Conservation (phyloP, 1,284 basidiomycete species). For the Cryptococcus depauperatus region DNA sequence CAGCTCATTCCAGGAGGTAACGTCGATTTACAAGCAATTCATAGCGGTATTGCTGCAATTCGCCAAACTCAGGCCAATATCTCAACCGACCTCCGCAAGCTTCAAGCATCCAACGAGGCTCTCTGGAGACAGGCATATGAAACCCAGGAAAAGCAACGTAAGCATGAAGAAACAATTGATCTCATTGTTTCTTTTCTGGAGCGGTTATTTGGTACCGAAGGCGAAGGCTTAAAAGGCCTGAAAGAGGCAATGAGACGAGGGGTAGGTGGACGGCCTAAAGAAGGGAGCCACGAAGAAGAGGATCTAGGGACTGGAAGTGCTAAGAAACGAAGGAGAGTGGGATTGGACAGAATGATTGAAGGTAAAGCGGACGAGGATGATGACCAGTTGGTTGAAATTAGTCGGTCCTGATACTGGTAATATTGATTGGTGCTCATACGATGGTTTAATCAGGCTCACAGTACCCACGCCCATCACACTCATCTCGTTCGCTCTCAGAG, state of each 20-base stretch:
- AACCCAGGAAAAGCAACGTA: slow-evolving; percentile 69
- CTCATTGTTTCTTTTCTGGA: slow-evolving; percentile 90
- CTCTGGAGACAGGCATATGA: slow-evolving; percentile 87
- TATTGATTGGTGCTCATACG: too few species aligned
- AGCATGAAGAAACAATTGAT: slow-evolving; percentile 95
- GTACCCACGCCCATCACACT: too few species aligned
- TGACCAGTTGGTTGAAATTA: slow-evolving; percentile 1
- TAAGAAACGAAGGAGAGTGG: slow-evolving; percentile 36
- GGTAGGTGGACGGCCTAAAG: slow-evolving; percentile 16
- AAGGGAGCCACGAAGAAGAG: slow-evolving; percentile 28
- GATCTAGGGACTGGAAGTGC: slow-evolving; percentile 2
- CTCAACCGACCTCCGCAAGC: slow-evolving; percentile 73
- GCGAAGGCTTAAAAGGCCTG: slow-evolving; percentile 37
- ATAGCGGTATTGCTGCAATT: slow-evolving; percentile 73
- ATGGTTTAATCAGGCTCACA: too few species aligned
- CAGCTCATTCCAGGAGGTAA: slow-evolving; percentile 24
- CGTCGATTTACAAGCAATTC: slow-evolving; percentile 36
- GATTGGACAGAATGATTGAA: slow-evolving; percentile 38
- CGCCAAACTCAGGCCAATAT: slow-evolving; percentile 86
- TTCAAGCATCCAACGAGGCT: slow-evolving; percentile 79
- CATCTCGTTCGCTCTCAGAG: too few species aligned
- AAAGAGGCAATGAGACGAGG: slow-evolving; percentile 39
- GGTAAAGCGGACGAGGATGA: slow-evolving; percentile 24
- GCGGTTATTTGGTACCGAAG: slow-evolving; percentile 68
- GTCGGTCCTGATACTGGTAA: too few species aligned